Evolutionary conservation across 225 moss, liverwort and hornwort species (phyloP), one percentile per base, ranked within the genome.

Genomic region (Thuidium tamariscinum): DNA sequence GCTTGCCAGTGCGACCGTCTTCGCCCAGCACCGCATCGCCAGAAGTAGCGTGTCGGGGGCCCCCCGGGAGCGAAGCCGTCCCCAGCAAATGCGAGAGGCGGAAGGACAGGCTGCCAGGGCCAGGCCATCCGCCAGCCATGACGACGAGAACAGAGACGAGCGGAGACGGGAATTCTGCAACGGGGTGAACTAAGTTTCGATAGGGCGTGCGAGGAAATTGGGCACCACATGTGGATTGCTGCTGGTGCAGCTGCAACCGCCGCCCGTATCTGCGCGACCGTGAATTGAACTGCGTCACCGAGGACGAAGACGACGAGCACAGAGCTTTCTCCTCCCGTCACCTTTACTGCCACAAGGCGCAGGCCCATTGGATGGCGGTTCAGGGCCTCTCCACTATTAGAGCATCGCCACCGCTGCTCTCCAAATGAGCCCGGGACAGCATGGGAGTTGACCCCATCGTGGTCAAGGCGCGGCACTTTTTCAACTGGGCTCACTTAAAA

Each of bases 1-100:
- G 80, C 49, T 84, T 46, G 22, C 71, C 68, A 16, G 82, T 2
- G 21, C 52, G 76, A 6, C 74, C 74, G 18, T 85, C 41, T 36
- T 94, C 93, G 15, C 83, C 88, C 76, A 83, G 81, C 57, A 82
- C 57, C 4, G 90, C 78, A 44, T 87, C 95, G 37, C 94, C 94
- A 48, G 83, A 36, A 88, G 56, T 77, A 70, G 91, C 90, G 77
- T 78, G 86, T 15, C 42, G 61, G 62, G 51, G 3, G 0, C 46
- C 42, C n/a, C 54, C 66, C 13, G 66, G 55, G 48, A 36, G 25
- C 39, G 77, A 72, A 66, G 88, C 86, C 30, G 80, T 16, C 65
- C 86, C 86, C 19, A 88, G 88, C 74, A 84, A 70, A 27, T 89
- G 70, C 57, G 81, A 73, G 64, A 92, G 77, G 73, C 86, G 90